Base-by-base conservation (phyloP, 2,329 filamentous ascomycete species). In the Colletotrichum kahawae region DNA sequence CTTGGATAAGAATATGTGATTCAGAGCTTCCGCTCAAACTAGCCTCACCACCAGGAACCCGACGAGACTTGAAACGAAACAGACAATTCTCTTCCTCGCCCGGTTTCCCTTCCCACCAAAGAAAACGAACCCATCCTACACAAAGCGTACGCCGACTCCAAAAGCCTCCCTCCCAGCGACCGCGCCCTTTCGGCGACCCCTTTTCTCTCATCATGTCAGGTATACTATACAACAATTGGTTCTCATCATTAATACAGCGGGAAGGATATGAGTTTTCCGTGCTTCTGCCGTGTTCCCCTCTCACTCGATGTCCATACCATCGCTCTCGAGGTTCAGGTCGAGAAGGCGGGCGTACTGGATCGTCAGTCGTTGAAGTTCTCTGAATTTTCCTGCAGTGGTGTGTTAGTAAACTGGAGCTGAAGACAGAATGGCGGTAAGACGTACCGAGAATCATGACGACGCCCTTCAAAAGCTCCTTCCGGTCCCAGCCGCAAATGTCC, bases 361-460 rank as follows among this genome's bases (percentile, higher is more conserved):
- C n/a, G 95, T 98, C 56, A 98, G 90, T 31, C 97, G 91, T 84
- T 99, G 97, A 34, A 99, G 88, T 82, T 98, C 97, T 71, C 97
- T 93, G 85, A 97, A 96, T 92, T 98, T 98, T 75, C 95, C 95
- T 98, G 79, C 70, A 36, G 5, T 38, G 31, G 34, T 0, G 12
- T 60, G 80, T 88, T 82, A 88, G 84, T 7, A 9, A 12, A 10
- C 9, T 36, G 29, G 51, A 36, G 12, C 4, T 7, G 21, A 13
- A 33, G 33, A 43, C 7, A 54, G n/a, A 29, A 24, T 36, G 31
- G 18, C 68, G 34, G 16, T 54, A 8, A 65, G 78, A 89, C 92
- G 85, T 91, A 97, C 97, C 97, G 57, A 99, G 90, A 83, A 98
- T 95, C 85, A 98, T 89, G 70, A 99, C 94, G 31, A 98, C 95